A percentile compares a stretch with the other conserved stretches of the same genome.
phyloP scores from a whole-genome alignment of 2,329 filamentous ascomycete genomes.

The Grosmannia clavigera region DNA sequence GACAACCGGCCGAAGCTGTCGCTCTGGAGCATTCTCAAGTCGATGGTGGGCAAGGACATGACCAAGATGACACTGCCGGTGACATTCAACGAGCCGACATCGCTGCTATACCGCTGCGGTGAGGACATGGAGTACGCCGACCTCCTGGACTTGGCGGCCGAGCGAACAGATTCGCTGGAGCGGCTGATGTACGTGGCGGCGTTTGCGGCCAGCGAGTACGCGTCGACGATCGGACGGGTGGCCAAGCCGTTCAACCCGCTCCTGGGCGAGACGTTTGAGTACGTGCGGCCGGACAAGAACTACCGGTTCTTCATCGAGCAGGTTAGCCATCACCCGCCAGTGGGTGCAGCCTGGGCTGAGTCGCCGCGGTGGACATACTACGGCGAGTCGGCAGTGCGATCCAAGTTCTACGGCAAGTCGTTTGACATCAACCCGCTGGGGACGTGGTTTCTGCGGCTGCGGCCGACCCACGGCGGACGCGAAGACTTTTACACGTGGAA shows the following conservation, averaged over 20 bases:
- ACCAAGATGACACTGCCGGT: constrained; percentile 98
- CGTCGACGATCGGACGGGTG: constrained; percentile 89
- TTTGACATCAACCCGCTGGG: constrained; percentile 95
- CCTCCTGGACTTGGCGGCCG: constrained; percentile 76
- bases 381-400: constrained; percentile 88
- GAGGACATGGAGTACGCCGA: constrained; percentile 98
- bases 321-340: constrained; percentile 91
- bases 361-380: constrained; percentile 93
- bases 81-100: constrained; percentile 97
- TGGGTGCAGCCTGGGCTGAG: constrained; percentile 89
- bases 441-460: constrained; percentile 88
- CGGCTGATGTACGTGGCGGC: constrained; percentile 89
- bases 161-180: constrained; percentile 76
- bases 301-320: constrained; percentile 99
- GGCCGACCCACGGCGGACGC: constrained; percentile 59
- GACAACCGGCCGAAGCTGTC: constrained; percentile 90
- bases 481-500: constrained; percentile 97
- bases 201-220: constrained; percentile 93
- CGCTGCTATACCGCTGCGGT: constrained; percentile 81
- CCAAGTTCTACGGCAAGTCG: constrained; percentile 94
- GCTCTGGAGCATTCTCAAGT: constrained; percentile 94
- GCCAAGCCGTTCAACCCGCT: constrained; percentile 98
- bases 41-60: constrained; percentile 99
- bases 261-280: constrained; percentile 93
- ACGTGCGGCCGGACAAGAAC: constrained; percentile 87